phyloP scores from a whole-genome alignment of 2,329 filamentous ascomycete species.

The Fusarium sp. region DNA sequence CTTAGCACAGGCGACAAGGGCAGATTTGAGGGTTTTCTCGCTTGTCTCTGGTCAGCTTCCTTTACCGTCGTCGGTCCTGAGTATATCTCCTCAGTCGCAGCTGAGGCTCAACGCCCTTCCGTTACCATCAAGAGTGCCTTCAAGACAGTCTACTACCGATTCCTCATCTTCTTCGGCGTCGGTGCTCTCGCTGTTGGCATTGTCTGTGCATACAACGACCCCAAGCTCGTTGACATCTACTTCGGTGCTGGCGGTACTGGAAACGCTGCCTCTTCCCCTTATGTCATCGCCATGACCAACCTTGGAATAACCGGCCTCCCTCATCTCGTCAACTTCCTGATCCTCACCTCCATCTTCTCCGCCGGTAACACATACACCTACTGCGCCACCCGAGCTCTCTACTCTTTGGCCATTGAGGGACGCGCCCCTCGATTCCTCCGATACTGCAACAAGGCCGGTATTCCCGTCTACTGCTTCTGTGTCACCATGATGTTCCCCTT shows the following conservation, averaged over 20 bases:
- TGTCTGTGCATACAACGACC: slow-evolving; percentile 64
- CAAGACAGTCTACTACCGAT: slow-evolving; percentile 58
- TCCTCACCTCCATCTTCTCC: slow-evolving; percentile 49
- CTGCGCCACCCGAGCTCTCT: slow-evolving; percentile 58
- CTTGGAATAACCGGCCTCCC: slow-evolving; percentile 61
- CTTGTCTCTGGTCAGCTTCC: slow-evolving; percentile 67
- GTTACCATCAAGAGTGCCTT: slow-evolving; percentile 63
- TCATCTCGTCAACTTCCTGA: slow-evolving; percentile 64
- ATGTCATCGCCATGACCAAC: slow-evolving; percentile 56
- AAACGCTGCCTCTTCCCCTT: slow-evolving; percentile 60
- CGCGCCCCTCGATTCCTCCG: slow-evolving; percentile 61
- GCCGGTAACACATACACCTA: slow-evolving; percentile 51
- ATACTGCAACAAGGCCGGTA: slow-evolving; percentile 67
- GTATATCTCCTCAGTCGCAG: slow-evolving; percentile 70
- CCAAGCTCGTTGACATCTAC: slow-evolving; percentile 61
- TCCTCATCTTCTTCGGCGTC: slow-evolving; percentile 47
- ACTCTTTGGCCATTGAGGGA: slow-evolving; percentile 58
- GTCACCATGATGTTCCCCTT: slow-evolving; percentile 62
- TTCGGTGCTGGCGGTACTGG: slow-evolving; percentile 46
- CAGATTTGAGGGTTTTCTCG: slow-evolving; percentile 71
- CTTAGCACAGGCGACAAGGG: slow-evolving; percentile 68
- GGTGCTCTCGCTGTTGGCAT: slow-evolving; percentile 68
- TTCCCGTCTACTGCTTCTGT: slow-evolving; percentile 65
- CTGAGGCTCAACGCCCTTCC: slow-evolving; percentile 69
- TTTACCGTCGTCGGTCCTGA: slow-evolving; percentile 70